These are phyloP conservation scores for Lyophyllum decastes DNA, from an alignment of 768 basidiomycete species.

Conservation along the genomic window DNA sequence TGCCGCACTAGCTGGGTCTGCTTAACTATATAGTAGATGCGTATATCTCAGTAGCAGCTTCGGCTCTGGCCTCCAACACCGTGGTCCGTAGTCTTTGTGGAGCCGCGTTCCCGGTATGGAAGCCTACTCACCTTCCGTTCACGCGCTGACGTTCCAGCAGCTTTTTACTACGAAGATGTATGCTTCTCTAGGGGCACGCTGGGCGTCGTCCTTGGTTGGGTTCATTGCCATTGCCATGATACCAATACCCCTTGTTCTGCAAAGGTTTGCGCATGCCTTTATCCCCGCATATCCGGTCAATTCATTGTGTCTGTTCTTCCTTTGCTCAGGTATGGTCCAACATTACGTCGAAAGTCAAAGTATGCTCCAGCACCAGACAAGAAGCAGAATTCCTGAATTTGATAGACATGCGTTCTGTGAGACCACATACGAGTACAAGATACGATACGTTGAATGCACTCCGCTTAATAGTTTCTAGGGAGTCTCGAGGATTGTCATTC, in stretches of 20 bases:
- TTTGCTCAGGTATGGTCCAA: constrained; percentile 39
- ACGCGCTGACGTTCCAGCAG: constrained; percentile 21
- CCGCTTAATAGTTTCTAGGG: too few relatives aligned
- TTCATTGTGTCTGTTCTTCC: neutral
- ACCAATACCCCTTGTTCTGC: constrained; percentile 52
- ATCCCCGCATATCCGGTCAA: neutral
- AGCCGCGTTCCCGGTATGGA: constrained; percentile 48
- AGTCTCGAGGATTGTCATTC: too few relatives aligned
- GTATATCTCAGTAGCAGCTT: constrained; percentile 55
- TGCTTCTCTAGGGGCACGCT: constrained; percentile 44
- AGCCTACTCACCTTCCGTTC: constrained; percentile 1
- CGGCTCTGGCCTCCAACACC: constrained; percentile 55
- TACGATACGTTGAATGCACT: neutral
- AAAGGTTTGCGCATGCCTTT: constrained; percentile 25
- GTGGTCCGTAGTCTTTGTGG: constrained; percentile 56
- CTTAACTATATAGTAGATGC: constrained; percentile 66
- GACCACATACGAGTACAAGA: neutral
- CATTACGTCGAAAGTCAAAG: constrained; percentile 42
- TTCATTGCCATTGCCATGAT: constrained; percentile 51
- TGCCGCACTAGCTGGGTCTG: constrained; percentile 42
- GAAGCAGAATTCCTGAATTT: neutral
- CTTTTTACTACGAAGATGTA: constrained; percentile 63
- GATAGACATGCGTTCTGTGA: neutral
- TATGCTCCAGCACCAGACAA: constrained; percentile 31
- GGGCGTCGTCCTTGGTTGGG: constrained; percentile 62